Conservation (phyloP, 306 rosid species). For the Luffa acutangula region DNA sequence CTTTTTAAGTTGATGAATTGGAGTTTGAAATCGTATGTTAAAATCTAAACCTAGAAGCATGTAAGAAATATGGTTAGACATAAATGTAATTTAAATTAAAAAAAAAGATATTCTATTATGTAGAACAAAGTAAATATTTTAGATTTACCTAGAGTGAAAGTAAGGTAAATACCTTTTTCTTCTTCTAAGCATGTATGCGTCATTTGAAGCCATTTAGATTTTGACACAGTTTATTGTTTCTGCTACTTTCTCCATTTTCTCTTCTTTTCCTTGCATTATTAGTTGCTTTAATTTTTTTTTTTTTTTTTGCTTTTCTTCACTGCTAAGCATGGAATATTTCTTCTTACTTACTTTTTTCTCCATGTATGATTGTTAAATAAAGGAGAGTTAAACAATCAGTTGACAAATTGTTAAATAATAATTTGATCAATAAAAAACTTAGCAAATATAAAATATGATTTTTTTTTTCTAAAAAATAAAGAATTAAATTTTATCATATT, state of each 20-base stretch:
- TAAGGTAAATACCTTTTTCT: background rate
- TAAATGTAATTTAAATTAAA: background rate
- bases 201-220: background rate
- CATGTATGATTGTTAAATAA: too few species aligned
- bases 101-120: too few species aligned
- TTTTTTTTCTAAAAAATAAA: too few species aligned
- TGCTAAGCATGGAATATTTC: background rate
- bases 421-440: too few species aligned
- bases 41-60: background rate
- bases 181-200: background rate
- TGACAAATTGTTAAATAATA: too few species aligned
- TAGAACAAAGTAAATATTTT: too few species aligned
- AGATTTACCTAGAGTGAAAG: background rate
- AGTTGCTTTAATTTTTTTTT: too few species aligned
- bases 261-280: background rate
- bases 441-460: too few species aligned
- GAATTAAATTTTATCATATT: too few species aligned
- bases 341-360: background rate
- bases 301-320: background rate
- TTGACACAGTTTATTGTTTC: background rate
- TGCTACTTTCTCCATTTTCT: background rate
- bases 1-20: background rate
- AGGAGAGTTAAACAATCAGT: too few species aligned
- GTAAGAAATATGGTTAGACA: background rate
- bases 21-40: background rate